Conservation (phyloP, 768 basidiomycete genomes). For the Heimioporus sp. region DNA sequence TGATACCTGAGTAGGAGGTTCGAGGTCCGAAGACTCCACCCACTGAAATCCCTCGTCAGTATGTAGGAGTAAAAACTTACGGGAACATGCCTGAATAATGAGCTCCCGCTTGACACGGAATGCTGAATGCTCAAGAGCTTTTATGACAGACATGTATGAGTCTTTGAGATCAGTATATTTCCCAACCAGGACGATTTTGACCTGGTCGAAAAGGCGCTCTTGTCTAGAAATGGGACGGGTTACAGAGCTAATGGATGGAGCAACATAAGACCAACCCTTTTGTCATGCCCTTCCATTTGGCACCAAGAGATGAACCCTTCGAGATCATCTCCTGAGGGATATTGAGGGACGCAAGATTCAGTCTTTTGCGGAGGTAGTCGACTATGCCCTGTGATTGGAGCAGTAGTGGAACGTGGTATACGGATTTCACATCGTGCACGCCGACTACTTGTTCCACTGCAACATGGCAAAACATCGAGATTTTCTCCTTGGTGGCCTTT, state of each 20-base stretch:
- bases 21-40: conserved; percentile 94
- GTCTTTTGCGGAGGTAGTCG: conserved; percentile 73
- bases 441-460: conserved; percentile 86
- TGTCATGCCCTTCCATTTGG: conserved; percentile 82
- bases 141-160: conserved; percentile 97
- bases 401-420: conserved; percentile 95
- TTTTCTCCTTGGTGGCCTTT: conserved; percentile 87
- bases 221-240: conserved; percentile 52
- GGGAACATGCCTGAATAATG: conserved; percentile 61
- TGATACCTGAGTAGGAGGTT: conserved; percentile 73
- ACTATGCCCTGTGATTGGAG: conserved; percentile 92
- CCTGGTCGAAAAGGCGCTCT: conserved; percentile 87
- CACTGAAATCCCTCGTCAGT: conserved; percentile 51
- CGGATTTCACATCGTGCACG: conserved; percentile 93
- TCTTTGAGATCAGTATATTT: conserved; percentile 98
- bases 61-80: neutral
- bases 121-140: conserved; percentile 95
- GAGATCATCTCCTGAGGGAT: conserved; percentile 55
- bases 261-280: conserved; percentile 51
- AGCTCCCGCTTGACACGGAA: conserved; percentile 89
- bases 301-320: conserved; percentile 63
- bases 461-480: conserved; percentile 99
- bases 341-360: conserved; percentile 63
- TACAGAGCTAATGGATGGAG: neutral
- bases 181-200: conserved; percentile 89